Evolutionary conservation across 1,284 basidiomycete species (phyloP).

Genomic region (Ceratobasidium sp.): DNA sequence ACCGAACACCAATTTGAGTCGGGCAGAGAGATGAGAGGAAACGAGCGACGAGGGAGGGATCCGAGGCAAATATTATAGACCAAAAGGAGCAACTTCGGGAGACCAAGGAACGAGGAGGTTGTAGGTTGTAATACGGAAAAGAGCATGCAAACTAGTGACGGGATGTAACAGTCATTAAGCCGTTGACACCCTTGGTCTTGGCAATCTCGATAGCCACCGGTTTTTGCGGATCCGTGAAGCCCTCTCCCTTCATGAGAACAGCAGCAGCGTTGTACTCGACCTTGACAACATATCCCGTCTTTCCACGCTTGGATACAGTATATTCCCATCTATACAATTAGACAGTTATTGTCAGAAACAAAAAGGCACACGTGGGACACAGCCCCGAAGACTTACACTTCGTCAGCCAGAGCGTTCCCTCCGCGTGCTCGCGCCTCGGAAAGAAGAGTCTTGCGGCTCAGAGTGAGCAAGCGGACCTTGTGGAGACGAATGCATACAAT

Average conservation of each 20-base stretch:
- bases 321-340: conserved; percentile 40
- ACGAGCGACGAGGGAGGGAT: not conserved
- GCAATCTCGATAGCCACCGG: conserved; percentile 40
- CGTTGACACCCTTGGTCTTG: conserved; percentile 37
- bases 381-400: conserved; percentile 35
- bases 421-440: conserved; percentile 32
- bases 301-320: conserved; percentile 40
- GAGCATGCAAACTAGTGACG: conserved; percentile 24
- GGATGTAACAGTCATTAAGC: conserved; percentile 39
- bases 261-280: conserved; percentile 22
- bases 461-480: conserved; percentile 41
- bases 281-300: conserved; percentile 34
- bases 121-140: not conserved
- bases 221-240: conserved; percentile 24
- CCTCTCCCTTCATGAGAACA: conserved; percentile 24
- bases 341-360: not conserved
- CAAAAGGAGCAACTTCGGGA: not conserved
- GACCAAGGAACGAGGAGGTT: not conserved
- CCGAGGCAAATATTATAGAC: not conserved
- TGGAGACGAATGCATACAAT: conserved; percentile 28
- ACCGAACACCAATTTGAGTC: not conserved
- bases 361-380: conserved; percentile 27
- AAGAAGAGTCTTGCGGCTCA: conserved; percentile 29
- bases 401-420: conserved; percentile 36
- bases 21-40: not conserved